These are phyloP conservation scores for Phytophthora fragariaefolia DNA, from an alignment of 352 stramenopile species.

Conservation along the genomic window DNA sequence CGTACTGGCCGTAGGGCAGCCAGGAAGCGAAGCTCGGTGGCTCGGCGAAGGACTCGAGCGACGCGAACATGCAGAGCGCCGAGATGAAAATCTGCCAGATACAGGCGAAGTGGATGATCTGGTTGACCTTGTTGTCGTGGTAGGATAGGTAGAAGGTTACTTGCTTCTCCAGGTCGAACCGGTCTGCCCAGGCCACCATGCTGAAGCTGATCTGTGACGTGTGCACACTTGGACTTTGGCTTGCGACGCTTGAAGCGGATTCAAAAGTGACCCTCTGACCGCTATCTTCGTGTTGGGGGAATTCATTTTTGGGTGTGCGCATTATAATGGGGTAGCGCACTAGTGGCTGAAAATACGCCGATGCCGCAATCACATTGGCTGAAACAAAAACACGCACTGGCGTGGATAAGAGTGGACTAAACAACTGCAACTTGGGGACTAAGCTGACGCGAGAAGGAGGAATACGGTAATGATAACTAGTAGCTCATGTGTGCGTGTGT, in stretches of 20 bases:
- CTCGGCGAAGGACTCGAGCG: slow-evolving; percentile 41
- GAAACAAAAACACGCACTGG: slow-evolving; percentile 17
- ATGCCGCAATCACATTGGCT: too few relatives aligned
- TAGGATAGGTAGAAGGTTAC: slow-evolving; percentile 88
- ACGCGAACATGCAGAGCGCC: slow-evolving; percentile 66
- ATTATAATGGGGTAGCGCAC: neutral
- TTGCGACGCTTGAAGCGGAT: slow-evolving; percentile 23
- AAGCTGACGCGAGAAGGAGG: too few relatives aligned
- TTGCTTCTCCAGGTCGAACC: slow-evolving; percentile 86
- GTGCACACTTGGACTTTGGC: slow-evolving; percentile 27
- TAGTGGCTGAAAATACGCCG: too few relatives aligned
- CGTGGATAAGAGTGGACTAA: slow-evolving; percentile 5
- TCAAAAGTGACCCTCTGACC: neutral
- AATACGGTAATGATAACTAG: too few relatives aligned
- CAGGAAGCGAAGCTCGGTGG: slow-evolving; percentile 28
- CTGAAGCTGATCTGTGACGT: slow-evolving; percentile 20
- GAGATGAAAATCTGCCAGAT: slow-evolving; percentile 90
- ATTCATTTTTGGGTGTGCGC: neutral
- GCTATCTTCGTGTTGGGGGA: neutral
- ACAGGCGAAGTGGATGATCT: slow-evolving; percentile 82
- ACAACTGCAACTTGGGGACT: slow-evolving; percentile 3
- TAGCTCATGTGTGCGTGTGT: too few relatives aligned
- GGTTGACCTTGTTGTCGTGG: slow-evolving; percentile 84
- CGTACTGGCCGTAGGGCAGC: slow-evolving; percentile 53
- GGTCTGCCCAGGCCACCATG: slow-evolving; percentile 53